Evolutionary conservation across 2,329 filamentous ascomycete species (phyloP).

Genomic region (Volutella citrinella): DNA sequence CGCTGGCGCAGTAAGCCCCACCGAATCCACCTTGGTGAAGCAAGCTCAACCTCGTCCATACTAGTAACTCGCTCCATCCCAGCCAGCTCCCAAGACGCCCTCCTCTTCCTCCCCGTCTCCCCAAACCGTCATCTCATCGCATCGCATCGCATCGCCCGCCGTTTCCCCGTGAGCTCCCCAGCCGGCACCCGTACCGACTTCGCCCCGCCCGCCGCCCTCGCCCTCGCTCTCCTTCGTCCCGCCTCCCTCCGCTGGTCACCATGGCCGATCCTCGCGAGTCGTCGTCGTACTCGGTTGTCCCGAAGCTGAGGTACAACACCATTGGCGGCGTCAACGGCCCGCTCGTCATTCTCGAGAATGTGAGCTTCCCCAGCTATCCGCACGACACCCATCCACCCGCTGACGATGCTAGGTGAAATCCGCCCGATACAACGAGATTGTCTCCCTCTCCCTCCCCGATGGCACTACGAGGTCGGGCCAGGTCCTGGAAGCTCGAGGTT

Average conservation of each 20-base stretch:
- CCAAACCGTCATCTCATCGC: too few relatives aligned
- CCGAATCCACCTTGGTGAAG: conserved; percentile 36
- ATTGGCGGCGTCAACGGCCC: conserved; percentile 97
- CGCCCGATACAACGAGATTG: conserved; percentile 96
- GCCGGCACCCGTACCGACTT: conserved; percentile 24
- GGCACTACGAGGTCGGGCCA: conserved; percentile 91
- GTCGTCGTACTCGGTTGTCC: conserved; percentile 58
- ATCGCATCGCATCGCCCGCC: too few relatives aligned
- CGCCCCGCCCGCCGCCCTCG: conserved; percentile 10
- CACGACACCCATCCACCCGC: conserved; percentile 11
- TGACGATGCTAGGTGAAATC: conserved; percentile 77
- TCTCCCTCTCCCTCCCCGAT: conserved; percentile 92
- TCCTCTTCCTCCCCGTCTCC: conserved; percentile 14
- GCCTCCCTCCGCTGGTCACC: conserved; percentile 20
- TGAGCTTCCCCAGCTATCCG: conserved; percentile 34
- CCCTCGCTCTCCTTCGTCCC: conserved; percentile 17
- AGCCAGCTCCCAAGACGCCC: conserved; percentile 18
- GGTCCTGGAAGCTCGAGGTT: conserved; percentile 96
- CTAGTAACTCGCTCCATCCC: too few relatives aligned
- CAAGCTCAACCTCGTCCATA: conserved; percentile 40
- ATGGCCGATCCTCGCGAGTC: conserved; percentile 58
- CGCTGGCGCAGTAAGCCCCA: conserved; percentile 22
- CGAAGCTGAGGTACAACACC: conserved; percentile 88
- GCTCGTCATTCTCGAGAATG: conserved; percentile 95
- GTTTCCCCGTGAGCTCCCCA: too few relatives aligned